These are phyloP conservation scores for Coemansia sp. DNA, from an alignment of 192 early-diverging fungal genomes.

Conservation along the genomic window DNA sequence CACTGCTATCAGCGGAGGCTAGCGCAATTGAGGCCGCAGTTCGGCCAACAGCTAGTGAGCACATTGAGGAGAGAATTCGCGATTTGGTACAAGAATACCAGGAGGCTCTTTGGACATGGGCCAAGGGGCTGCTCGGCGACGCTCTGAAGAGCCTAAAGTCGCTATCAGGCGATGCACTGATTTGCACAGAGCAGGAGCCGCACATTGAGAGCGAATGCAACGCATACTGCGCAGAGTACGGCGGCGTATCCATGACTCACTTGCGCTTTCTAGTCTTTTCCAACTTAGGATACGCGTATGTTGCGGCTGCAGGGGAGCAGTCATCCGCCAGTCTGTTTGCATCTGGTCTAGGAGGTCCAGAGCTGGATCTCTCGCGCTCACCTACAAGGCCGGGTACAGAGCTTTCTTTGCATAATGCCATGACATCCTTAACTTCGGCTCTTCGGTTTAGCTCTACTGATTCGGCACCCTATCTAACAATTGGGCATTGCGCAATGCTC, in stretches of 20 bases:
- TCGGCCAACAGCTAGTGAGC: background rate
- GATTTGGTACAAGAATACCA: conserved; percentile 22
- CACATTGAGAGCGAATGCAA: conserved; percentile 34
- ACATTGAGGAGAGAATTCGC: conserved; percentile 32
- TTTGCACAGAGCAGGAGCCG: conserved; percentile 7
- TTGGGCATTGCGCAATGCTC: conserved; percentile 32
- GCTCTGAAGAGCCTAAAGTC: conserved; percentile 7
- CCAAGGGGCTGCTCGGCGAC: conserved; percentile 5
- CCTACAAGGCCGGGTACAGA: background rate
- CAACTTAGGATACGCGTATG: conserved; percentile 6
- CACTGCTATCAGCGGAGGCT: background rate
- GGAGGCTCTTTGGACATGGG: conserved; percentile 21
- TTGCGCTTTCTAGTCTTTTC: conserved; percentile 27
- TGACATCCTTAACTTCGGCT: conserved; percentile 12
- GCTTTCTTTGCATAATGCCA: background rate
- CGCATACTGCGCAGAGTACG: conserved; percentile 35
- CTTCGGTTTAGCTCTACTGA: conserved; percentile 7
- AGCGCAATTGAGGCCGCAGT: background rate
- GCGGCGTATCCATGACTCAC: conserved; percentile 26
- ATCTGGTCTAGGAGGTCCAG: background rate
- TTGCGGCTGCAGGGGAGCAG: background rate
- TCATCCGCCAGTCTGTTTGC: background rate
- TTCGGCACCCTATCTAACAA: conserved; percentile 10
- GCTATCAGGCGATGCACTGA: conserved; percentile 5
- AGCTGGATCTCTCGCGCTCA: background rate